Evolutionary conservation across 1,139 yeast species (phyloP).

Genomic region (Hanseniaspora sp.): DNA sequence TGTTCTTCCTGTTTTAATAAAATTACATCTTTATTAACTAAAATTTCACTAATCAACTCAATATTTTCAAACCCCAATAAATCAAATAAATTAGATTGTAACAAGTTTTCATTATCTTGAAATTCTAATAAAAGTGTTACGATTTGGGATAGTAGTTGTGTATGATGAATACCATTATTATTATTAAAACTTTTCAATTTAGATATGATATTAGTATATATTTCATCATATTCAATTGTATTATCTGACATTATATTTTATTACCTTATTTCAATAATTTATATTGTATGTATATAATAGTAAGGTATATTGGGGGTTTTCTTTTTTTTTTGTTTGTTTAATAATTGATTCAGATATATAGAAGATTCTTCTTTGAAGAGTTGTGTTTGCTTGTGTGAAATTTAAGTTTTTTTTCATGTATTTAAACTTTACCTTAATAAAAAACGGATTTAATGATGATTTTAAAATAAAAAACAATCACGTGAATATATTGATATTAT

Average conservation of each 20-base stretch:
- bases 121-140: background rate
- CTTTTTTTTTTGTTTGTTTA: too few species aligned
- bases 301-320: too few species aligned
- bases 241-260: slow-evolving; percentile 1
- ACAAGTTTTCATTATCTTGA: background rate
- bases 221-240: background rate
- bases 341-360: too few species aligned
- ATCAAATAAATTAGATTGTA: slow-evolving; percentile 16
- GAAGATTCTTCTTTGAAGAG: too few species aligned
- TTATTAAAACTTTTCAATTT: background rate
- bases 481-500: too few species aligned
- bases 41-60: slow-evolving; percentile 12
- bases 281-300: too few species aligned
- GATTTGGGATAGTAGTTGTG: slow-evolving; percentile 5
- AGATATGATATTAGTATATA: background rate
- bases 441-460: too few species aligned
- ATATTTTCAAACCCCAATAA: slow-evolving; percentile 15
- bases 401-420: too few species aligned
- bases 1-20: slow-evolving; percentile 9
- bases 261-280: too few species aligned
- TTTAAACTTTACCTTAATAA: too few species aligned
- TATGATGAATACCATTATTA: background rate
- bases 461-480: too few species aligned
- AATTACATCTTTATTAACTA: slow-evolving; percentile 5
- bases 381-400: too few species aligned